Base-by-base conservation (phyloP, 495 filamentous ascomycete species). In the Neurospora tetrasperma region DNA sequence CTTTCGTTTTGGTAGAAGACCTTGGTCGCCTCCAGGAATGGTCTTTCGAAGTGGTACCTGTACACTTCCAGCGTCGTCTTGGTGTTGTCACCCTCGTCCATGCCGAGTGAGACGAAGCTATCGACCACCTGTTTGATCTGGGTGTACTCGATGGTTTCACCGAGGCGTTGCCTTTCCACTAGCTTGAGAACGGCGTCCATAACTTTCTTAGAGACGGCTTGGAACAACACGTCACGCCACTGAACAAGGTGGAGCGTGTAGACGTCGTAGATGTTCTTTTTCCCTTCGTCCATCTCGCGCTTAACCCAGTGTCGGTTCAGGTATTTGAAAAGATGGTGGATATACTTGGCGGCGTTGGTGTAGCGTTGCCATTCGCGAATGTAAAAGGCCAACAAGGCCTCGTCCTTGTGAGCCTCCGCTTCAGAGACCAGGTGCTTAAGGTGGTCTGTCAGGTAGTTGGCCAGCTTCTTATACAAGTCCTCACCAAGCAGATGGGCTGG, bases 231-330 rank as follows among this genome's bases (percentile, higher is more conserved):
- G 66, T 91, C 87, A 76, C 92, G 93, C 96, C 96, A 99, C 75
- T 93, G 92, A 44, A 97, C 97, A 42, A 99, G 85, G 79, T 98
- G 96, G 27, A 98, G 83, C 2, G 95, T 99, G 81, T 99, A 98
- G 68, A 99, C 94, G 81, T 99, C 96, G 82, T 95, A 98, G 7
- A 98, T 91, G 76, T 94, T 91, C 85, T 99, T 99, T 82, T 99
- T 99, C 35, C 96, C 96, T 80, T 99, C 96, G 75, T 99, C 96
- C 82, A 99, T 97, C 84, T 99, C 96, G 31, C 96, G 88, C 86
- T 97, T 98, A 20, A 99, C 96, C 96, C 96, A 99, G 82, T 99
- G 96, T 59, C 96, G 89, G 78, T 98, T 99, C 23, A 99, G 91
- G 80, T 99, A 99, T 48, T 90, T 87, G 87, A 99, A 99, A 4